These are phyloP conservation scores for Apiospora sp. DNA, from an alignment of 2,329 filamentous ascomycete species.

Conservation along the genomic window DNA sequence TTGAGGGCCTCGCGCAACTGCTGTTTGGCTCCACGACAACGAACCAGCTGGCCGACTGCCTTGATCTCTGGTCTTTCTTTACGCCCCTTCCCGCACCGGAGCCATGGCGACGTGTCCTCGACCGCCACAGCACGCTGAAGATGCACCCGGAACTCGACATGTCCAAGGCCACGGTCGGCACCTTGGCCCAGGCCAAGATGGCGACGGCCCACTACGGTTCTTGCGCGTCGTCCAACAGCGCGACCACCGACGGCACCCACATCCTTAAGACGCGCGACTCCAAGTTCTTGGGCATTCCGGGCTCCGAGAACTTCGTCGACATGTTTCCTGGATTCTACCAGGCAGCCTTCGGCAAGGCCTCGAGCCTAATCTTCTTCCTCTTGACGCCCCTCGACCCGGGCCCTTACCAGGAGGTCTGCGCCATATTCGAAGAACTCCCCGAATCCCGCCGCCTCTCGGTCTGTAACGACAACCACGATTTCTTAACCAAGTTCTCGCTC, in stretches of 20 bases:
- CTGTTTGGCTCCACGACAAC: neutral
- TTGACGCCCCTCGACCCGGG: neutral
- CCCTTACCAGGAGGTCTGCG: neutral
- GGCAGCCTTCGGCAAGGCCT: neutral
- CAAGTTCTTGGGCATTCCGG: neutral
- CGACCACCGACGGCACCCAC: neutral
- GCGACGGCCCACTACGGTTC: constrained; percentile 29
- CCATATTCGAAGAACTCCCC: neutral
- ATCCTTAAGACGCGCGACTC: neutral
- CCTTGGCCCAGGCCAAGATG: constrained; percentile 28
- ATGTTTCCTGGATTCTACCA: neutral
- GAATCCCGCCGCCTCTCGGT: neutral
- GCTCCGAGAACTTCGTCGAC: neutral
- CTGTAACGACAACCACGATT: neutral
- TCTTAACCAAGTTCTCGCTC: neutral
- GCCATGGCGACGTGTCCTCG: constrained; percentile 27
- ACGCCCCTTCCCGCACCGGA: constrained; percentile 27
- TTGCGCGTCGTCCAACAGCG: constrained; percentile 2
- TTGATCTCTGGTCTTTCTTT: constrained; percentile 29
- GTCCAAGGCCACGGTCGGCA: constrained; percentile 28
- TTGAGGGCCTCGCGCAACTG: neutral
- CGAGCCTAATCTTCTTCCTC: neutral
- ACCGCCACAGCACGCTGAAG: constrained; percentile 27
- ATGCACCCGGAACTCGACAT: constrained; percentile 32
- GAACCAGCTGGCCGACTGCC: neutral